Conservation (phyloP, 2,329 filamentous ascomycete species). For the Neurospora sp. region DNA sequence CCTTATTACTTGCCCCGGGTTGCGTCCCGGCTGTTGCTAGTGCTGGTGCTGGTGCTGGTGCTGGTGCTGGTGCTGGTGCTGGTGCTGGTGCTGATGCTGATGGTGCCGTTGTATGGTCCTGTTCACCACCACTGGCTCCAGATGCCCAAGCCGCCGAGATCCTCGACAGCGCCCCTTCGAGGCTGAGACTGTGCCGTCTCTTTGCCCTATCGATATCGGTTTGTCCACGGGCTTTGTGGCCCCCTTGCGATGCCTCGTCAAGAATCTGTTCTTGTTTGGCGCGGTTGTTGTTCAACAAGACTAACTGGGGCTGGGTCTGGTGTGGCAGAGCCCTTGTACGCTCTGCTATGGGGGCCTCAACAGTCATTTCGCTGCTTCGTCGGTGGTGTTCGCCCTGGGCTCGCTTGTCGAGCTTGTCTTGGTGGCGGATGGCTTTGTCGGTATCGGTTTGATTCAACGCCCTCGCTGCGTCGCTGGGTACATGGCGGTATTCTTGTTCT, state of each 20-base stretch:
- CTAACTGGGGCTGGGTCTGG: neutral
- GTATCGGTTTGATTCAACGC: constrained; percentile 48
- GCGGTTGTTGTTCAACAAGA: neutral
- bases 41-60: neutral
- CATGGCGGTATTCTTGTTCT: constrained; percentile 30
- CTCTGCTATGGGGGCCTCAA: neutral
- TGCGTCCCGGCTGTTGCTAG: neutral
- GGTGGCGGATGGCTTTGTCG: constrained; percentile 28
- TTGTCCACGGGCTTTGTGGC: neutral
- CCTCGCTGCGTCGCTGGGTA: constrained; percentile 43
- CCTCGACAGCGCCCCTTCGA: neutral
- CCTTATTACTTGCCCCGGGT: neutral
- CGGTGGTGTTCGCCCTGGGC: constrained; percentile 11
- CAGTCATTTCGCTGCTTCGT: neutral
- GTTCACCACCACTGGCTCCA: neutral
- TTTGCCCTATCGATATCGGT: neutral
- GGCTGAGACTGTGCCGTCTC: neutral
- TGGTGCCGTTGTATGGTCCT: neutral
- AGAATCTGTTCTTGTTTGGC: neutral
- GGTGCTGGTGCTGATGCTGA: neutral
- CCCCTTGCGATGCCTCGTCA: neutral
- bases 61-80: neutral
- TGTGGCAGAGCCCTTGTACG: neutral
- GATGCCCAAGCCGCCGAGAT: neutral
- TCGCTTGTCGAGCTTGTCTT: constrained; percentile 1